phyloP scores from a whole-genome alignment of 2,329 filamentous ascomycete genomes.

The Polytolypa hystricis region DNA sequence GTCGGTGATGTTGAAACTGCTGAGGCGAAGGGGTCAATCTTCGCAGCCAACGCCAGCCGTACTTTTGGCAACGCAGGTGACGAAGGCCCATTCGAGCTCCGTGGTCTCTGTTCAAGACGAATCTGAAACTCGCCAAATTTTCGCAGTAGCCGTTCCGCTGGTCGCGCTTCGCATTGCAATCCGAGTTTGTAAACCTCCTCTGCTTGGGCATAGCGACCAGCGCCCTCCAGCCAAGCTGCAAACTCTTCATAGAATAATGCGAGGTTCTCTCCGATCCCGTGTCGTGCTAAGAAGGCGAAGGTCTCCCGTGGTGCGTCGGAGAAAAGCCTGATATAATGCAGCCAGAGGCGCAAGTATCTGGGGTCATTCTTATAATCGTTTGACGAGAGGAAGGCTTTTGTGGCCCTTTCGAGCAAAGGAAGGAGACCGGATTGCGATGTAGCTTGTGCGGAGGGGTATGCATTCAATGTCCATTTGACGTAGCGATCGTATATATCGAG shows the following conservation, averaged over 20 bases:
- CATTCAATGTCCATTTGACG: constrained; percentile 90
- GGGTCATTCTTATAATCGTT: constrained; percentile 90
- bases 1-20: constrained; percentile 36
- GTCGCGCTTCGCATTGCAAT: constrained; percentile 77
- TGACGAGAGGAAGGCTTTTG: constrained; percentile 76
- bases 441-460: constrained; percentile 87
- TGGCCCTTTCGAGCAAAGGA: constrained; percentile 80
- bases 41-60: constrained; percentile 72
- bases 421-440: constrained; percentile 85
- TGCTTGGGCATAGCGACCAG: constrained; percentile 75
- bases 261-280: constrained; percentile 73
- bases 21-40: constrained; percentile 66
- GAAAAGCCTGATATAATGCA: constrained; percentile 88
- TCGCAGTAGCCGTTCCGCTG: constrained; percentile 66
- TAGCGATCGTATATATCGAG: constrained; percentile 94
- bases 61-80: constrained; percentile 80
- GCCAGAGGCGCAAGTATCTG: constrained; percentile 84
- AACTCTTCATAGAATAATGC: constrained; percentile 97
- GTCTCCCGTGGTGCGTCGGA: constrained; percentile 87
- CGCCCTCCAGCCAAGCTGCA: constrained; percentile 79
- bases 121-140: constrained; percentile 90
- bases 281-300: constrained; percentile 80
- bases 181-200: constrained; percentile 89
- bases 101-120: constrained; percentile 57
- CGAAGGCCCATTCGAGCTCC: constrained; percentile 54